Percentiles rank a stretch among this genome's conserved stretches.
phyloP scores from a whole-genome alignment of 768 basidiomycete genomes.

The Steccherinum ochraceum region DNA sequence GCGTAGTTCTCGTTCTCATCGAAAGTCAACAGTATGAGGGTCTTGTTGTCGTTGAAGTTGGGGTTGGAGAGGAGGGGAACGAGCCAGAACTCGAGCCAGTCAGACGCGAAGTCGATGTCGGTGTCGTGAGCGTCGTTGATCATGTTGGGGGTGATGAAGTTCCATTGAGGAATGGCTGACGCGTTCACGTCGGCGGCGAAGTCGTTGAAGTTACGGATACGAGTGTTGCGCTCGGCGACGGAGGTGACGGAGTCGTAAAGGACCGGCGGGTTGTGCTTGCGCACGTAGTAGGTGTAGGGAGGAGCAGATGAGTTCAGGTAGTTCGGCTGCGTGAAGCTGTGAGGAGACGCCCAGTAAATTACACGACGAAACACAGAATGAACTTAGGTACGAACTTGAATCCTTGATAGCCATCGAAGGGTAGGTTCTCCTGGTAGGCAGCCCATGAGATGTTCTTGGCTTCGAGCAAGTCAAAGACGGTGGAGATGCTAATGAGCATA shows the following conservation, averaged over 20 bases:
- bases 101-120: constrained; percentile 36
- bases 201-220: constrained; percentile 56
- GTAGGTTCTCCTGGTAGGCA: constrained; percentile 56
- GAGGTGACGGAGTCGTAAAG: constrained; percentile 45
- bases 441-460: constrained; percentile 52
- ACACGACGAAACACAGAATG: constrained; percentile 13
- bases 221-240: constrained; percentile 32
- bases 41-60: constrained; percentile 46
- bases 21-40: constrained; percentile 56
- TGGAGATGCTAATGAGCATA: constrained; percentile 44
- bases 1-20: constrained; percentile 45
- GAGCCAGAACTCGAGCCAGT: constrained; percentile 47
- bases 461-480: constrained; percentile 55
- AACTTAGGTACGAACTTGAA: constrained; percentile 28
- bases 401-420: constrained; percentile 38
- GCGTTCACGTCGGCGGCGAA: constrained; percentile 49
- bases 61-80: constrained; percentile 41
- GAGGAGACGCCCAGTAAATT: neutral
- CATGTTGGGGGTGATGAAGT: constrained; percentile 56
- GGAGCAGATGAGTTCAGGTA: constrained; percentile 28
- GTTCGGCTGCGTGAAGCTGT: constrained; percentile 29
- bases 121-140: constrained; percentile 60
- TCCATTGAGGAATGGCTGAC: constrained; percentile 49
- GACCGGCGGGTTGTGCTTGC: constrained; percentile 51
- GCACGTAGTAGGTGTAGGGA: constrained; percentile 44